Evolutionary conservation across 2,329 filamentous ascomycete genomes (phyloP).

Genomic region (Kalmusia sp.): DNA sequence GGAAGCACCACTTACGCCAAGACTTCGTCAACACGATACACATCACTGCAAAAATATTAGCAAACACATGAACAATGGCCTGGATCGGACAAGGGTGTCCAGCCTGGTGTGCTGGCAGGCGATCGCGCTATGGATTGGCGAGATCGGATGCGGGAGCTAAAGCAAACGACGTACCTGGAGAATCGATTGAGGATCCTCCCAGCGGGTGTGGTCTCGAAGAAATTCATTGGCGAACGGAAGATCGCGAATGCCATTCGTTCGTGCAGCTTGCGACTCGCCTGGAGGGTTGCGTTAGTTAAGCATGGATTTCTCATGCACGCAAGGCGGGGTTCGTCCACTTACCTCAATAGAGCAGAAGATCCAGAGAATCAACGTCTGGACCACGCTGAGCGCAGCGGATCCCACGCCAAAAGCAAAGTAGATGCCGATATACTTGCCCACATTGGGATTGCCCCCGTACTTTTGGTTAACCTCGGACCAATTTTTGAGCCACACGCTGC

Average conservation of each 20-base stretch:
- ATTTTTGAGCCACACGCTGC: conserved; percentile 89
- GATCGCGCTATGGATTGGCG: not conserved
- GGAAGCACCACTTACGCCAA: conserved; percentile 65
- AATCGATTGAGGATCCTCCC: conserved; percentile 97
- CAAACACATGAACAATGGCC: no score
- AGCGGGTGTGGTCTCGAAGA: conserved; percentile 96
- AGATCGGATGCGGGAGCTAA: conserved; percentile 2
- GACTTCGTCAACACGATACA: conserved; percentile 87
- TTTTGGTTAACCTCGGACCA: conserved; percentile 85
- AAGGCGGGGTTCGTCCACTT: conserved; percentile 39
- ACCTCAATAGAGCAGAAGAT: conserved; percentile 99
- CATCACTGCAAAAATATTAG: conserved; percentile 60
- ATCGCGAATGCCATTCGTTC: conserved; percentile 97
- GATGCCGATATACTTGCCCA: conserved; percentile 91
- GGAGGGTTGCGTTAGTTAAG: conserved; percentile 30
- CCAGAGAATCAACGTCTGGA: conserved; percentile 95
- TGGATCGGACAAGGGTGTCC: no score
- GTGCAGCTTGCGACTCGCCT: conserved; percentile 94
- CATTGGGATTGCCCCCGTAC: conserved; percentile 71
- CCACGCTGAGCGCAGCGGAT: conserved; percentile 80
- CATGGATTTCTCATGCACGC: conserved; percentile 15
- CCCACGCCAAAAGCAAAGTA: conserved; percentile 96
- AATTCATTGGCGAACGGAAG: conserved; percentile 97
- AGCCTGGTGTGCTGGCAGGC: not conserved
- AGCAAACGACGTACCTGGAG: conserved; percentile 71